Conservation (phyloP, 345 rosid species). For the Eutrema japonicum region DNA sequence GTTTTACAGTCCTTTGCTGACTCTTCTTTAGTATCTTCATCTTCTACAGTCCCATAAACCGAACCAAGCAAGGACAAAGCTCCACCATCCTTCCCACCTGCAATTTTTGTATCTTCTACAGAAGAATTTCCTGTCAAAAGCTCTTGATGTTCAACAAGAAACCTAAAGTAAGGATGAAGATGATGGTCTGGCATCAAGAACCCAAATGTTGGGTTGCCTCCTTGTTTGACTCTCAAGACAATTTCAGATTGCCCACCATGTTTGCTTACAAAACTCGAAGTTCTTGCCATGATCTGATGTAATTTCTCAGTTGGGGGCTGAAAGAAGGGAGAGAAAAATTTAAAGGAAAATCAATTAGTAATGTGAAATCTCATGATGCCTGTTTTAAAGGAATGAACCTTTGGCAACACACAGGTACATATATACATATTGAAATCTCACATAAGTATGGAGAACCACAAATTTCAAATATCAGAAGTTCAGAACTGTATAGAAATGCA, state of each 20-base stretch:
- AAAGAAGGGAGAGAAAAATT: conserved; percentile 40
- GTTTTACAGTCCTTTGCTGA: conserved; percentile 41
- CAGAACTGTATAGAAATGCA: conserved; percentile 56
- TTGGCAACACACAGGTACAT: conserved; percentile 31
- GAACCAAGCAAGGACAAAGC: conserved; percentile 91
- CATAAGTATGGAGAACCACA: conserved; percentile 57
- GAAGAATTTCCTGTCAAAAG: conserved; percentile 58
- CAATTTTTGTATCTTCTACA: conserved; percentile 53
- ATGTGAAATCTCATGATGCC: conserved; percentile 38
- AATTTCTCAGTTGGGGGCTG: conserved; percentile 94
- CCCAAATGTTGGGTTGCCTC: conserved; percentile 93
- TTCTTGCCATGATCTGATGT: conserved; percentile 90
- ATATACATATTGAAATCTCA: conserved; percentile 50
- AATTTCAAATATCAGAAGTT: conserved; percentile 57
- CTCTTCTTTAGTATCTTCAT: conserved; percentile 65
- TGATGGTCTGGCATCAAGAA: conserved; percentile 89
- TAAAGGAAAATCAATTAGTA: conserved; percentile 40
- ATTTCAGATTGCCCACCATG: conserved; percentile 96
- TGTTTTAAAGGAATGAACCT: conserved; percentile 32
- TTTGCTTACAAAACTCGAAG: conserved; percentile 80
- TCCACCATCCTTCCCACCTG: conserved; percentile 53
- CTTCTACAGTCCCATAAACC: conserved; percentile 79
- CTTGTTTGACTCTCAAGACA: conserved; percentile 94
- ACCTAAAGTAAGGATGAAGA: conserved; percentile 75
- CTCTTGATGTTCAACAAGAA: conserved; percentile 86